Percentiles rank a stretch among this genome's conserved stretches.
Conservation (phyloP, 2,329 filamentous ascomycete genomes). For the Alternaria arbusti region DNA sequence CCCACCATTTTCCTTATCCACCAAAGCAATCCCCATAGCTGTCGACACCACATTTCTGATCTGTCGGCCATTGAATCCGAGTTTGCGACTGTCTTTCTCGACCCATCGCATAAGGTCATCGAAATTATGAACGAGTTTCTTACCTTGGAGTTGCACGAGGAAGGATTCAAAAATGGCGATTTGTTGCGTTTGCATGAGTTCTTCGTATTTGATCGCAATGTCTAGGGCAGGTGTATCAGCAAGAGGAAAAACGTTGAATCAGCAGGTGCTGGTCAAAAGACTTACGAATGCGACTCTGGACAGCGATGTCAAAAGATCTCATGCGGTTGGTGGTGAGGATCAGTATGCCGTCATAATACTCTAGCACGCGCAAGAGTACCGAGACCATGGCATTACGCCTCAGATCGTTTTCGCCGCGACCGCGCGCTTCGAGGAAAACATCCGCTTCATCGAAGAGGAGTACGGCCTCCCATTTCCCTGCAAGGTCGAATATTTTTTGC, state of each 20-base stretch:
- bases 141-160: not conserved
- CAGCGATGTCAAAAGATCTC: not conserved
- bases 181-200: not conserved
- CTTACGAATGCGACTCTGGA: not conserved
- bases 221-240: not conserved
- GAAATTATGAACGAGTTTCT: not conserved
- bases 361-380: slow-evolving; percentile 2
- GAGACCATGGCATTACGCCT: slow-evolving; percentile 28
- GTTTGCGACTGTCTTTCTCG: not conserved
- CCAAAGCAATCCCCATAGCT: not conserved
- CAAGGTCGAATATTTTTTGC: not conserved
- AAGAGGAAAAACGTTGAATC: not conserved
- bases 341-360: slow-evolving; percentile 46
- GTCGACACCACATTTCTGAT: not conserved
- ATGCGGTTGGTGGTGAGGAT: slow-evolving; percentile 54
- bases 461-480: not conserved
- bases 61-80: not conserved
- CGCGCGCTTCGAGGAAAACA: slow-evolving; percentile 60
- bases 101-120: not conserved
- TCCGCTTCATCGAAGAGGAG: slow-evolving; percentile 33
- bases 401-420: slow-evolving; percentile 41
- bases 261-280: not conserved
- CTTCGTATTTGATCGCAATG: not conserved
- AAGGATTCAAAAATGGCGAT: not conserved
- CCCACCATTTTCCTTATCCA: not conserved